A percentile compares a stretch with the other conserved stretches of the same genome.
These are phyloP conservation scores for Yamadazyma takamatsuzukensis DNA, from an alignment of 805 yeast species.

Conservation along the genomic window DNA sequence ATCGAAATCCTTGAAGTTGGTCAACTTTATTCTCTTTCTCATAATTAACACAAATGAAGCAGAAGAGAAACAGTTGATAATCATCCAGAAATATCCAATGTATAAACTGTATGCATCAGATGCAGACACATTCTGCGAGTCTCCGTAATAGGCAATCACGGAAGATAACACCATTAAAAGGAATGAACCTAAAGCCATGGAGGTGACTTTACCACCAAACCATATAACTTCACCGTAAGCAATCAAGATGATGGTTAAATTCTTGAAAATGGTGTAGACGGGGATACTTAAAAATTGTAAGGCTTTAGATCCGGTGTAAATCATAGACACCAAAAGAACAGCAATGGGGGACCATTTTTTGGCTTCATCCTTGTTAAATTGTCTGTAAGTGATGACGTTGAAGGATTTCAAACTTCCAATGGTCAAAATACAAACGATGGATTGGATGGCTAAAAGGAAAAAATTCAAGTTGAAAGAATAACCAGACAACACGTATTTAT, in stretches of 20 bases:
- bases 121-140: constrained; percentile 40
- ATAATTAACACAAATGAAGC: constrained; percentile 90
- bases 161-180: constrained; percentile 91
- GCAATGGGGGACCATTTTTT: constrained; percentile 96
- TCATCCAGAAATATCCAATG: constrained; percentile 96
- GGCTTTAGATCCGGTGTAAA: constrained; percentile 94
- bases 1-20: constrained; percentile 94
- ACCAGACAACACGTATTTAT: constrained; percentile 87
- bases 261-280: constrained; percentile 96
- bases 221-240: constrained; percentile 98
- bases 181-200: constrained; percentile 88
- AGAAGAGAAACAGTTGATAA: constrained; percentile 86
- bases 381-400: constrained; percentile 82
- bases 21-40: constrained; percentile 97
- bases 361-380: constrained; percentile 81
- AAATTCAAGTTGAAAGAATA: constrained; percentile 75
- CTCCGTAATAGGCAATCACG: constrained; percentile 94
- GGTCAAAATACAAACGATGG: constrained; percentile 73
- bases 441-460: constrained; percentile 84
- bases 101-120: constrained; percentile 44
- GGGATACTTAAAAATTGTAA: constrained; percentile 89
- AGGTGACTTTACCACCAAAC: constrained; percentile 90
- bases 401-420: constrained; percentile 69
- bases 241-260: constrained; percentile 90
- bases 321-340: constrained; percentile 83